Evolutionary conservation across 192 early-diverging fungal genomes (phyloP), one percentile per base, ranked within the genome.

Genomic region (Jimgerdemannia flammicorona): DNA sequence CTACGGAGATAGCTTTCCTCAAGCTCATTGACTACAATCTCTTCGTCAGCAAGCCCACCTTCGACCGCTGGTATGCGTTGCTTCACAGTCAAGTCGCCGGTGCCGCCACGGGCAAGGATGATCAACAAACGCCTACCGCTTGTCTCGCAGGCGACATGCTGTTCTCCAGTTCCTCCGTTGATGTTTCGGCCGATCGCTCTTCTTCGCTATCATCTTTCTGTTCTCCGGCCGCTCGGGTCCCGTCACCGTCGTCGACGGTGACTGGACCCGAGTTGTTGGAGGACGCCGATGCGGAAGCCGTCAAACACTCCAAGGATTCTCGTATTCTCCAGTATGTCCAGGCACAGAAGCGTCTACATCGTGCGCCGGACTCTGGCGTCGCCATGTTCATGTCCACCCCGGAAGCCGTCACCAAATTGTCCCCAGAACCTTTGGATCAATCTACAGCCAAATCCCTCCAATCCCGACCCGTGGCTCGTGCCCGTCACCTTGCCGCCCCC

Each of bases 1-100:
- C 86, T 40, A 89, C 91, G 77, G 96, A 98, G 86, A 82, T 89
- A 43, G 85, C 87, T 42, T 94, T 98, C 78, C 75, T 97, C 7
- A 77, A 88, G 71, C 81, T 93, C 74, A 81, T 98, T 19, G 91
- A 95, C 75, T 96, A 94, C 75, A 87, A 90, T 40, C 86, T 97
- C 19, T 89, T 85, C 83, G 90, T 95, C 18, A 41, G 65, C 19
- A 74, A 75, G 41, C 74, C 77, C 19, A 69, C 74, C 39, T 81
- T 71, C 67, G 76, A 78, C 14, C 73, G 78, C 19, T 81, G 80
- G 80, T 67, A 72, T 40, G 40, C 41, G 3, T 72, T 78, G 74
- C 43, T 81, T 42, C 73, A 81, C 41, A 39, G 44, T 20, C 73
- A 76, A 41, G 67, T 68, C 9, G 29, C 19, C 18, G 40, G 40